Evolutionary conservation across 2,329 filamentous ascomycete species (phyloP).

Genomic region (Alternaria alternata): DNA sequence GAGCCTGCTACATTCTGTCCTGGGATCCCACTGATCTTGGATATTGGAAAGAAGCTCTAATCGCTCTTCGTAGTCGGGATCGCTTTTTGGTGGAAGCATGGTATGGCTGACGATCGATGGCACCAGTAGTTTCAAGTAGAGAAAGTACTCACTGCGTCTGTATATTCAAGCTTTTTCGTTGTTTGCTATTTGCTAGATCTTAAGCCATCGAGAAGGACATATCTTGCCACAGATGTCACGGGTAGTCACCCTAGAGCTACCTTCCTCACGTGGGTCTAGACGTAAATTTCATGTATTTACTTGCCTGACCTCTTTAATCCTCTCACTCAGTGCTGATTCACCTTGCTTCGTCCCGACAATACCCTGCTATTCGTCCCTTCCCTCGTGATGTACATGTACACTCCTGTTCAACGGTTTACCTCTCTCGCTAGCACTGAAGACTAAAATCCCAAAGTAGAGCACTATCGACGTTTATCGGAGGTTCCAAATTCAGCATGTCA

Average conservation of each 20-base stretch:
- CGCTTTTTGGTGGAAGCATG: background rate
- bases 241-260: background rate
- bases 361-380: too few relatives aligned
- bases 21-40: background rate
- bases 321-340: too few relatives aligned
- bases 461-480: background rate
- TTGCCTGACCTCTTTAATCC: background rate
- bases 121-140: background rate
- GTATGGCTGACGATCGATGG: background rate
- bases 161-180: background rate
- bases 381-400: too few relatives aligned
- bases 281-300: background rate
- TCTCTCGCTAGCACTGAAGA: background rate
- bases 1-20: background rate
- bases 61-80: background rate
- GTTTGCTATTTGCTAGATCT: background rate
- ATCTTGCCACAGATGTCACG: background rate
- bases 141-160: background rate
- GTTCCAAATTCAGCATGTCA: background rate
- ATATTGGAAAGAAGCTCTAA: background rate
- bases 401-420: too few relatives aligned
- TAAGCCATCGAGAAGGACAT: background rate
- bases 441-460: conserved; percentile 2
- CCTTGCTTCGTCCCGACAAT: too few relatives aligned
- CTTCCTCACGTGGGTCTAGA: background rate